Evolutionary conservation across 345 rosid species (phyloP), one percentile per base, ranked within the genome.

Genomic region (Gossypioides kirkii): DNA sequence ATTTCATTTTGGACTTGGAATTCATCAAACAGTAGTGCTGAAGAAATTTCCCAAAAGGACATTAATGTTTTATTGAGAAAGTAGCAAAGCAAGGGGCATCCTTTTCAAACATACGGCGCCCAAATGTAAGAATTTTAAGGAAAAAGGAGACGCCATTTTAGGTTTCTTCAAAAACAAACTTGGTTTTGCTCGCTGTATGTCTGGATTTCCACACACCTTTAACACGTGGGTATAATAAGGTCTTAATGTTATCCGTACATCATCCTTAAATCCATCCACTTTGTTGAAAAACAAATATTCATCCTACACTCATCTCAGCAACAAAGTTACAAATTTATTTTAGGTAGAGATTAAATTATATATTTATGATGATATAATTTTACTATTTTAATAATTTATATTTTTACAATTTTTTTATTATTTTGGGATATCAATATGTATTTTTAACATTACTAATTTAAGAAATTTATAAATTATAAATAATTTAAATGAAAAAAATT

Each of bases 61-160:
- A 65, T 67, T 54, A 54, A 18, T 67, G 71, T 65, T 18, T 38
- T 45, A 22, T 13, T 45, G 36, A 66, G 55, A 45, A 67, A 46
- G n/a, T n/a, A n/a, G n/a, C n/a, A n/a, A n/a, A n/a, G n/a, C n/a
- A n/a, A 32, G 7, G 4, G 5, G 38, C 38, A 32, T 32, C 38
- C 38, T 46, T n/a, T 8, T 22, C 3, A 10, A 54, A 26, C 58
- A 47, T 18, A 20, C 50, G 50, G 69, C 49, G 69, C 49, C 47
- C 6, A 46, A n/a, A 66, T 45, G 28, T 22, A 46, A 7, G n/a
- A 47, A 67, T 16, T 10, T 18, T 42, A 4, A 17, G 17, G 67
- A 46, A 10, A 38, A 17, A 38, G 3, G 46, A 8, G 0, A 2
- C n/a, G n/a, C 3, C 10, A 9, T 60, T 4, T 28, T 32, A n/a